Base-by-base conservation (phyloP, 139 green algal genomes). In the Picochlorum sp. region DNA sequence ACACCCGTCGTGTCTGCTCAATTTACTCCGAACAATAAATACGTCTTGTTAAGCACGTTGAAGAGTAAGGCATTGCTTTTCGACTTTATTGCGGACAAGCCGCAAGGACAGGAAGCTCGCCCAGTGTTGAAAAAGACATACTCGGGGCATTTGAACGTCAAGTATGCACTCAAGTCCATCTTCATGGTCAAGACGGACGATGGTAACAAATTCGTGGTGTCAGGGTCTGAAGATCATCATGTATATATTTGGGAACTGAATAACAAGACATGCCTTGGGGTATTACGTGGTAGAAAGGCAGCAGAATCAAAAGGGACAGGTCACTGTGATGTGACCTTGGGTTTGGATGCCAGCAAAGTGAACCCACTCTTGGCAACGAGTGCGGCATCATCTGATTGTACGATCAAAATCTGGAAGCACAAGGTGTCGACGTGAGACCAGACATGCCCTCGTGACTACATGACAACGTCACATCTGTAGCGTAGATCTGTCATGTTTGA, bases 11-110 rank as follows among this genome's bases (percentile, higher is more conserved):
- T 79, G 7, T 87, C 71, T 51, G 82, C 84, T 2, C 61, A 62
- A 14, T 97, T 97, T 80, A 86, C 81, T 2, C 91, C 91, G 58
- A 97, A 97, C 61, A 86, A 83, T 44, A 69, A 69, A 13, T 90
- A 82, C 69, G 52, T 91, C 11, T 75, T 94, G 20, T 71, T 67
- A 23, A 80, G 65, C 23, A 84, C 84, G 6, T 49, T 93, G 28
- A 76, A 89, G 66, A 69, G 64, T 65, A 69, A 65, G 32, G 26
- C 87, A 14, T 72, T 75, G 28, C 62, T 97, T 13, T 95, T 89
- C 76, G 80, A 95, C 59, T 89, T 76, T 61, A 68, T 66, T 2
- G 13, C 57, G 13, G 20, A 26, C 13, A 16, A 41, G 8, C 34
- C 34, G 34, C 34, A 41, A 41, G 34, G 34, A 13, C 34, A 41